Evolutionary conservation across 106 monocot species (phyloP), one percentile per base, ranked within the genome.

Genomic region (Iris macrosiphon): DNA sequence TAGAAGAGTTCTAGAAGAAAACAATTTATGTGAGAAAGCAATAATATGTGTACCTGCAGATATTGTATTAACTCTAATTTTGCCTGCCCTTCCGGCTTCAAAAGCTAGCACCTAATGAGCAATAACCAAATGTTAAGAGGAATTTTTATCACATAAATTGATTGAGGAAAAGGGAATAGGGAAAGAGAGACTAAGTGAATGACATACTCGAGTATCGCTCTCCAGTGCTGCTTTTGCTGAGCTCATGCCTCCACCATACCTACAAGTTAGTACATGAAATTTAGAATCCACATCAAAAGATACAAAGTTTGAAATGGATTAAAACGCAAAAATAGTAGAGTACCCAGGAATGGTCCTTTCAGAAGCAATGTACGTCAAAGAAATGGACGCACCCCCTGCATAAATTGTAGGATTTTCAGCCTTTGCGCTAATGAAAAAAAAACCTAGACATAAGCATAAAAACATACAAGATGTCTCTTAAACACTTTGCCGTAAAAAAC

Each of bases 221-320:
- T 92, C 91, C 14, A 92, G 65, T 6, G 91, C 85, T 26, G 91
- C 78, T 79, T 92, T 92, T 18, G 91, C 85, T 49, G 85, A 92
- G 59, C 86, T 92, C 91, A 92, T 92, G 6, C 91, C 91, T 61
- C 91, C 85, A 55, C 91, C 91, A 76, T 92, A 92, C 16, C 77
- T 77, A 42, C 52, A 52, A 27, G 15, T n/a, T n/a, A n/a, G n/a
- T n/a, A n/a, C n/a, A n/a, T 6, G 46, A 64, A 50, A 22, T 13
- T 0, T 46, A 24, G 33, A 6, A 6, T 31, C 8, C 13, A 19
- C 14, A n/a, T 29, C 10, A 12, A n/a, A n/a, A n/a, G n/a, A n/a
- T n/a, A n/a, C n/a, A n/a, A n/a, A n/a, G n/a, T n/a, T n/a, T n/a
- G n/a, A n/a, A n/a, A n/a, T n/a, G n/a, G n/a, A n/a, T n/a, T n/a